Evolutionary conservation across 1,139 yeast genomes (phyloP).

Genomic region (Sugiyamaella xylanicola): DNA sequence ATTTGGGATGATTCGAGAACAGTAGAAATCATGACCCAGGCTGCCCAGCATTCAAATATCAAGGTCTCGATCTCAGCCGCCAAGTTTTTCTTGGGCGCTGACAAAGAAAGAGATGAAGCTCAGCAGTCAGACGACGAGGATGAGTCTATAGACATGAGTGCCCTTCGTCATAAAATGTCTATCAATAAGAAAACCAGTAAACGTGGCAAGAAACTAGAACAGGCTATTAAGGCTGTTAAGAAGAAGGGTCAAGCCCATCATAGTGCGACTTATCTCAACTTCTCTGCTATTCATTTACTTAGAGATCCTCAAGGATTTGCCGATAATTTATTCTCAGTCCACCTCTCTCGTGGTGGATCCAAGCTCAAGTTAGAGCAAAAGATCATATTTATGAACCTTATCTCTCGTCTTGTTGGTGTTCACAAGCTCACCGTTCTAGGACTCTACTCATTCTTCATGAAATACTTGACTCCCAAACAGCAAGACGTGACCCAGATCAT

Average conservation of each 20-base stretch:
- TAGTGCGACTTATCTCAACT: constrained; percentile 74
- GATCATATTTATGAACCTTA: constrained; percentile 79
- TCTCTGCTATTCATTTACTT: constrained; percentile 88
- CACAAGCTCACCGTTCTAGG: constrained; percentile 92
- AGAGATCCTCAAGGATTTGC: constrained; percentile 99
- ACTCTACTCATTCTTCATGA: constrained; percentile 81
- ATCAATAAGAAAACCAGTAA: constrained; percentile 82
- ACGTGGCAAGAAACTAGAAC: constrained; percentile 75
- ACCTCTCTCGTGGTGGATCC: constrained; percentile 63
- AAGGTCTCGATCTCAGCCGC: constrained; percentile 92
- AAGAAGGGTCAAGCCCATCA: constrained; percentile 54
- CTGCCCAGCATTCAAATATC: constrained; percentile 82
- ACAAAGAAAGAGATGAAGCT: constrained; percentile 87
- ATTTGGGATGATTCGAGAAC: constrained; percentile 98
- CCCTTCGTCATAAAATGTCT: constrained; percentile 76
- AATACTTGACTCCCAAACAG: constrained; percentile 92
- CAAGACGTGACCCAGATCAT: constrained; percentile 89
- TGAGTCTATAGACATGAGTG: constrained; percentile 47
- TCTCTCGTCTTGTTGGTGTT: constrained; percentile 87
- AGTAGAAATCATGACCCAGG: constrained; percentile 95
- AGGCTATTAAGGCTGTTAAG: constrained; percentile 67
- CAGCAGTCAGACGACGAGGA: constrained; percentile 79
- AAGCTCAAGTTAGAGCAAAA: constrained; percentile 84
- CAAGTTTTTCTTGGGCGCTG: constrained; percentile 89
- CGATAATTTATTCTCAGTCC: constrained; percentile 72